Evolutionary conservation across 306 rosid genomes (phyloP).

Genomic region (Arachis stenosperma): DNA sequence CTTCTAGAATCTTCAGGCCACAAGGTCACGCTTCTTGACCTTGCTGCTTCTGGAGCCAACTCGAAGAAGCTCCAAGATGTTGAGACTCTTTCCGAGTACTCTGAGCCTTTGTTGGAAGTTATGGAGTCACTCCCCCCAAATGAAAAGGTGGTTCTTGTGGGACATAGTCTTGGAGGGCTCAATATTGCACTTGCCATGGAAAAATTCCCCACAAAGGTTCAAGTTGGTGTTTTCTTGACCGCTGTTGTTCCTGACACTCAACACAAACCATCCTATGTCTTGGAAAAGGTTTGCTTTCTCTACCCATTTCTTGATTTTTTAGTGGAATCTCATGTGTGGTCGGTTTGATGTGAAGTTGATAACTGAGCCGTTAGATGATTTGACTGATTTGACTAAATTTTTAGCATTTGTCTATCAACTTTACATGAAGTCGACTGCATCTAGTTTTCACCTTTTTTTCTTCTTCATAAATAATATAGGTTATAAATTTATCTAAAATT

Average conservation of each 20-base stretch:
- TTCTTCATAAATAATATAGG: too few relatives aligned
- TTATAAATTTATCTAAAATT: too few relatives aligned
- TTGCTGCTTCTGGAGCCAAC: conserved; percentile 60
- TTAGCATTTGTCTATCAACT: too few relatives aligned
- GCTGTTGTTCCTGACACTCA: conserved; percentile 63
- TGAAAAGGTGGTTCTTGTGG: conserved; percentile 69
- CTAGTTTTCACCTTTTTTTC: too few relatives aligned
- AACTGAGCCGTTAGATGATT: too few relatives aligned
- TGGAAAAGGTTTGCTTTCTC: conserved; percentile 52
- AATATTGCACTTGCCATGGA: conserved; percentile 75
- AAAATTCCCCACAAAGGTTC: conserved; percentile 53
- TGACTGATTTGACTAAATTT: too few relatives aligned
- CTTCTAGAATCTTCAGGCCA: conserved; percentile 56
- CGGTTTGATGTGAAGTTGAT: too few relatives aligned
- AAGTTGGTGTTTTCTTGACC: conserved; percentile 60
- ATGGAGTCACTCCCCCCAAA: conserved; percentile 45
- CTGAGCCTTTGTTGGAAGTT: conserved; percentile 52
- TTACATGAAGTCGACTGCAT: too few relatives aligned
- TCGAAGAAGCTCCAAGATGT: conserved; percentile 46
- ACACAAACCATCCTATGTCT: conserved; percentile 53
- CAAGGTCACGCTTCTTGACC: conserved; percentile 51
- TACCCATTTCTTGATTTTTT: too few relatives aligned
- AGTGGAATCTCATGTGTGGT: too few relatives aligned
- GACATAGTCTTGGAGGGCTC: conserved; percentile 77
- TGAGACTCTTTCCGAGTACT: conserved; percentile 42